phyloP scores from a whole-genome alignment of 805 yeast genomes.

The Candida ascalaphidarum region DNA sequence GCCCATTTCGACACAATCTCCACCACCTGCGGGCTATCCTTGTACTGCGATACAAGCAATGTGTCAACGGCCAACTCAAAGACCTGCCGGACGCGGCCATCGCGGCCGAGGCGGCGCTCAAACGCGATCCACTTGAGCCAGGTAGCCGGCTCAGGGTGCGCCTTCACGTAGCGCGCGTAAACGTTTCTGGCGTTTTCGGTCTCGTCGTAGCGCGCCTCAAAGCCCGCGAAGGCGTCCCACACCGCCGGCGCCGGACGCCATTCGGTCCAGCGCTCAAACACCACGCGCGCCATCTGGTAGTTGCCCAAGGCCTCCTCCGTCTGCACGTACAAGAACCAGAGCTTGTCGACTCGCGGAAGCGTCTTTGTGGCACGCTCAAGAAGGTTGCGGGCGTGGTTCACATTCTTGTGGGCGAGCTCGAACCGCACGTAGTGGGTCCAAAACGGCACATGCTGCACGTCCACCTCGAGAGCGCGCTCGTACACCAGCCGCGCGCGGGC shows the following conservation, averaged over 20 bases:
- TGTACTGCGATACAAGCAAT: constrained; percentile 15
- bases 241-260: constrained; percentile 66
- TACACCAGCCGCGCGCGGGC: constrained; percentile 77
- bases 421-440: constrained; percentile 81
- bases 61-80: constrained; percentile 62
- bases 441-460: constrained; percentile 65
- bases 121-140: constrained; percentile 76
- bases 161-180: constrained; percentile 39
- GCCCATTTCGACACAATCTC: constrained; percentile 48
- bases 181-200: constrained; percentile 47
- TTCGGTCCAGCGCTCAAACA: constrained; percentile 73
- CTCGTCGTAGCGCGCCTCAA: constrained; percentile 63
- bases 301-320: constrained; percentile 75
- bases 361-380: constrained; percentile 68
- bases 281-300: constrained; percentile 46
- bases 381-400: constrained; percentile 84
- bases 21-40: constrained; percentile 3
- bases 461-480: constrained; percentile 79
- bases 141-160: constrained; percentile 37
- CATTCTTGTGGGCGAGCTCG: constrained; percentile 62
- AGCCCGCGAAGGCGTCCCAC: constrained; percentile 67
- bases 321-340: constrained; percentile 79
- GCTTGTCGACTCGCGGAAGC: constrained; percentile 72
- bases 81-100: no score
- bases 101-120: constrained; percentile 38